Conservation (phyloP, 2,329 filamentous ascomycete species). For the Rutstroemia sydowiana region DNA sequence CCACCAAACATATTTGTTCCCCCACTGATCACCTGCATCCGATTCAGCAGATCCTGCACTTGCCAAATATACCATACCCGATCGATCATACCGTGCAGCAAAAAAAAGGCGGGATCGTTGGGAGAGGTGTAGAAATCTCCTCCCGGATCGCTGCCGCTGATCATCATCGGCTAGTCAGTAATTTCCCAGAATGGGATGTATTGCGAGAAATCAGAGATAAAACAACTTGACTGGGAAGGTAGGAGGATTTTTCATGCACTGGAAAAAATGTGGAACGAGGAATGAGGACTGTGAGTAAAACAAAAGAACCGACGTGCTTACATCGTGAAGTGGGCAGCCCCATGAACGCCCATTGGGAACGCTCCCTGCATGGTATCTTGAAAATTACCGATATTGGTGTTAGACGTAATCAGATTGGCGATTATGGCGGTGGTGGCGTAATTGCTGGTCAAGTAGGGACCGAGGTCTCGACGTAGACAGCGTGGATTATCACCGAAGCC, state of each 20-base stretch:
- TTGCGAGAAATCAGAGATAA: no score
- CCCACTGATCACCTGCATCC: constrained; percentile 15
- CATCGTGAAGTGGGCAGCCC: constrained; percentile 35
- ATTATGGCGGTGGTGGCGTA: constrained; percentile 31
- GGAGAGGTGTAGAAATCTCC: constrained; percentile 37
- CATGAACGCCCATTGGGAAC: constrained; percentile 30
- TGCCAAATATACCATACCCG: constrained; percentile 41
- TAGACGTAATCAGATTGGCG: constrained; percentile 32
- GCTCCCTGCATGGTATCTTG: constrained; percentile 37
- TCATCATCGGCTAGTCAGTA: no score
- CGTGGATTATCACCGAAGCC: constrained; percentile 33
- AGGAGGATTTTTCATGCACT: no score
- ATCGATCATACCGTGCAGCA: constrained; percentile 39
- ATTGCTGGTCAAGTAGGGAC: constrained; percentile 30
- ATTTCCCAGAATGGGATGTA: no score
- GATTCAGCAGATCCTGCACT: constrained; percentile 32
- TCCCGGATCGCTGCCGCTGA: constrained; percentile 37
- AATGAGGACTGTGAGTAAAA: no score
- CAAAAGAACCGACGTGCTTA: no score
- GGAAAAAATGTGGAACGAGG: no score
- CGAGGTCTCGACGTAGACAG: constrained; percentile 36
- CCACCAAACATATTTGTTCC: constrained; percentile 16
- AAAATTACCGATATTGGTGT: constrained; percentile 34
- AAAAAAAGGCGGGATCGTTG: constrained; percentile 38
- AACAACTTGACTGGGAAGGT: no score